These are phyloP conservation scores for Stellera chamaejasme DNA, from an alignment of 345 rosid genomes.

Conservation along the genomic window DNA sequence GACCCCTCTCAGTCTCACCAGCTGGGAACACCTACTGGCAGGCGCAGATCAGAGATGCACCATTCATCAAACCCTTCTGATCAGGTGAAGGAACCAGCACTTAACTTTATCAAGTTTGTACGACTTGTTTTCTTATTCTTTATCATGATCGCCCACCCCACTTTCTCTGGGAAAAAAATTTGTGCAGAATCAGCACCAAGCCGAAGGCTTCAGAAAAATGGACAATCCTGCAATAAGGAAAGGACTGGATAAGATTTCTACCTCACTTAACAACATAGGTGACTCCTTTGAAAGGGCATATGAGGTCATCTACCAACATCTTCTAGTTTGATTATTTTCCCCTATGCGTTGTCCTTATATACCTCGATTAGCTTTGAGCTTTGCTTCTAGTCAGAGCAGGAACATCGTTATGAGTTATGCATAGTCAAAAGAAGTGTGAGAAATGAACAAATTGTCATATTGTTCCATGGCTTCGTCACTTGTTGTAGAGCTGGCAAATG, in stretches of 20 bases:
- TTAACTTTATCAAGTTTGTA: background rate
- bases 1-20: conserved; percentile 15
- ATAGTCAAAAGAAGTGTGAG: background rate
- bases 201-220: conserved; percentile 41
- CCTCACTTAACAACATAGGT: conserved; percentile 80
- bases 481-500: background rate
- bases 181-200: conserved; percentile 20
- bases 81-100: conserved; percentile 25
- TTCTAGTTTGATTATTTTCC: background rate
- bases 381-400: background rate
- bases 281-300: conserved; percentile 86
- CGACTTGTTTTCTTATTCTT: background rate
- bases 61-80: conserved; percentile 26
- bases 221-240: conserved; percentile 63
- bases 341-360: background rate
- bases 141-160: background rate
- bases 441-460: background rate
- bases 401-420: background rate
- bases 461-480: background rate
- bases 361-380: background rate
- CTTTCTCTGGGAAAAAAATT: background rate
- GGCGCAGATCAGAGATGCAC: conserved; percentile 28
- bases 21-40: conserved; percentile 16
- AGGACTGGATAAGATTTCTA: conserved; percentile 61
- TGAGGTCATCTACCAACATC: conserved; percentile 33